Evolutionary conservation across 164 flowering plant species (phyloP).

Genomic region (Berberis thunbergii): DNA sequence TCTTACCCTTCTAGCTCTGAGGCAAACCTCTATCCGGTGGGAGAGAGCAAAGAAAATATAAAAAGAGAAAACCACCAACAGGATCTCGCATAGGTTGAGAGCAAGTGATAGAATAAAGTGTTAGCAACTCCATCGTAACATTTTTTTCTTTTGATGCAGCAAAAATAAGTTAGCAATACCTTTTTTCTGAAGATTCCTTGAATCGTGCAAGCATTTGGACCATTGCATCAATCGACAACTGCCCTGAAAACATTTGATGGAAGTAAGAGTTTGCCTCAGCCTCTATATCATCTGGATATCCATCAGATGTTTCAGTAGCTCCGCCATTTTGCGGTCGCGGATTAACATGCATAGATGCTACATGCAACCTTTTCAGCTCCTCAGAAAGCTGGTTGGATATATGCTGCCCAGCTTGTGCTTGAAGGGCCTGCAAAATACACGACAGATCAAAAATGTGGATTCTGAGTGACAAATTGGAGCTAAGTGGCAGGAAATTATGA

Average conservation of each 20-base stretch:
- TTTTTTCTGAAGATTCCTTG: conserved; percentile 70
- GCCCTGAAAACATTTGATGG: conserved; percentile 77
- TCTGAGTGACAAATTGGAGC: not conserved
- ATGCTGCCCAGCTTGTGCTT: conserved; percentile 40
- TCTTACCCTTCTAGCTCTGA: too few species aligned
- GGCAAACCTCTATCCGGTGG: too few species aligned
- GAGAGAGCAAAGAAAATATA: too few species aligned
- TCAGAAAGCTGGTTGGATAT: conserved; percentile 45
- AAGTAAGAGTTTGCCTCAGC: conserved; percentile 78
- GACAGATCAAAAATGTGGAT: not conserved
- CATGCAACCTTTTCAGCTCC: conserved; percentile 60
- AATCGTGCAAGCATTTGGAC: conserved; percentile 84
- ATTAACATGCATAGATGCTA: conserved; percentile 27
- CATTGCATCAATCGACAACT: conserved; percentile 62
- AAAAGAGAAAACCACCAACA: too few species aligned
- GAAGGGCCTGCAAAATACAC: conserved; percentile 50
- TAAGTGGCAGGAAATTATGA: not conserved
- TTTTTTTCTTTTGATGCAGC: not conserved
- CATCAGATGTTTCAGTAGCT: conserved; percentile 46
- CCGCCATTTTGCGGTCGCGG: conserved; percentile 48
- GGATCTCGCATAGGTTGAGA: too few species aligned
- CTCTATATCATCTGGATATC: conserved; percentile 68
- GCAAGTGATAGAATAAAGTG: too few species aligned
- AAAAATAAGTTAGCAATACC: conserved; percentile 26
- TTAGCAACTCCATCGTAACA: not conserved